Conservation (phyloP, 2,329 filamentous ascomycete genomes). For the Sphaerulina musiva region DNA sequence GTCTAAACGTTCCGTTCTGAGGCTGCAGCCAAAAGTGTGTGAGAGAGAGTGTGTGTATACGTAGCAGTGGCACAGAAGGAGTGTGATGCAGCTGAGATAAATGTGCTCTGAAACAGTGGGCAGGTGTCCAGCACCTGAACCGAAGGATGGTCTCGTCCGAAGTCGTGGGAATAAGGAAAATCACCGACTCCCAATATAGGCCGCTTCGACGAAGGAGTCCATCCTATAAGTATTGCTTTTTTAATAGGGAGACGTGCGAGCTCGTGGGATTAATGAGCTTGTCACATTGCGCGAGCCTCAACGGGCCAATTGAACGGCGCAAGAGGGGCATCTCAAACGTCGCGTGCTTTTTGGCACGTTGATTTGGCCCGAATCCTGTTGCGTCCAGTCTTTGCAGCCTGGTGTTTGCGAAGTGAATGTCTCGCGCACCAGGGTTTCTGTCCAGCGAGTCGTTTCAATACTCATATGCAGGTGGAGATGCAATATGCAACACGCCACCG, state of each 20-base stretch:
- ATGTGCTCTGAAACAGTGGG: not conserved
- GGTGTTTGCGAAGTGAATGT: not conserved
- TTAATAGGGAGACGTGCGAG: not conserved
- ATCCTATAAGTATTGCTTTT: not conserved
- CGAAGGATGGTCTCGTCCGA: not conserved
- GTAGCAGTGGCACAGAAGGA: not conserved
- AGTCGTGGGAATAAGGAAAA: not conserved
- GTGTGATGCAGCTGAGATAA: constrained; percentile 5
- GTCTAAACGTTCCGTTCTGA: no score
- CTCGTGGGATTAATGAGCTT: not conserved
- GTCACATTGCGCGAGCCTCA: not conserved
- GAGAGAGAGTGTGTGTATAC: not conserved
- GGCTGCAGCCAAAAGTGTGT: no score
- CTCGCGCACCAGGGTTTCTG: not conserved
- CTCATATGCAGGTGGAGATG: not conserved
- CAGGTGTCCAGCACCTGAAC: not conserved
- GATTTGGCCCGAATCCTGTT: not conserved
- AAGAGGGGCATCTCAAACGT: not conserved
- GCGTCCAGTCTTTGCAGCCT: not conserved
- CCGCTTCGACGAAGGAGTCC: not conserved
- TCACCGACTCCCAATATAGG: not conserved
- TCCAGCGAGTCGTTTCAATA: not conserved
- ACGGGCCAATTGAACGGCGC: not conserved
- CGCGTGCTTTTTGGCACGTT: constrained; percentile 1
- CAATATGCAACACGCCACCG: no score